Conservation (phyloP, 495 filamentous ascomycete species). For the Annulohypoxylon moriforme region DNA sequence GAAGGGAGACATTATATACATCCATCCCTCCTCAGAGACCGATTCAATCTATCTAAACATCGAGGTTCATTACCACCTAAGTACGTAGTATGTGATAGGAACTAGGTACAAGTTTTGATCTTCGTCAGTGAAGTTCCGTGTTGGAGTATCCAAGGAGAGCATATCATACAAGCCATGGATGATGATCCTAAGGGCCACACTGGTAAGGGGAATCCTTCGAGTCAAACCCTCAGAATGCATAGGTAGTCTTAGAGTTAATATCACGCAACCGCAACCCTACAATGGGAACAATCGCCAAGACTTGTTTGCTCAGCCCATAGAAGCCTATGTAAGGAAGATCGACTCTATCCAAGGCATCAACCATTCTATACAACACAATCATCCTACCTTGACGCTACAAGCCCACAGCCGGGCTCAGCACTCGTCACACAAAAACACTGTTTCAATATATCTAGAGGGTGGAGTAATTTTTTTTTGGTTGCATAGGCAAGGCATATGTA, state of each 20-base stretch:
- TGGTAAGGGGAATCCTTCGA: neutral
- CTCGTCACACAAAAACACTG: too few relatives aligned
- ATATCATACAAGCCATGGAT: constrained; percentile 22
- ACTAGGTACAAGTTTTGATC: neutral
- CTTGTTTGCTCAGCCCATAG: neutral
- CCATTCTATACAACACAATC: neutral
- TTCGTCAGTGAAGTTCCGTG: neutral
- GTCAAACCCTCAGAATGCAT: neutral
- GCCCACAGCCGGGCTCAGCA: too few relatives aligned
- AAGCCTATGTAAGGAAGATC: neutral
- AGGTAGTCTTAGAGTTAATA: neutral
- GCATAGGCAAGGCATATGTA: neutral
- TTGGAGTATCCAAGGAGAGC: constrained; percentile 4
- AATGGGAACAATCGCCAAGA: neutral
- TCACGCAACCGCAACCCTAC: neutral
- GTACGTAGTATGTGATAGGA: neutral
- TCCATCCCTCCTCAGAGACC: neutral
- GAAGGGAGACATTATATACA: neutral
- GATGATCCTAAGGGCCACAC: constrained; percentile 8
- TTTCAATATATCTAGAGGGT: too few relatives aligned
- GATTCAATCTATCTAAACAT: neutral
- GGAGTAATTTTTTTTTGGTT: too few relatives aligned
- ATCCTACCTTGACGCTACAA: neutral
- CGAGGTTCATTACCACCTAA: neutral
- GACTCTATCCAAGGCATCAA: neutral